These are phyloP conservation scores for Wickerhamiella sorbophila DNA, from an alignment of 805 yeast species.

Conservation along the genomic window DNA sequence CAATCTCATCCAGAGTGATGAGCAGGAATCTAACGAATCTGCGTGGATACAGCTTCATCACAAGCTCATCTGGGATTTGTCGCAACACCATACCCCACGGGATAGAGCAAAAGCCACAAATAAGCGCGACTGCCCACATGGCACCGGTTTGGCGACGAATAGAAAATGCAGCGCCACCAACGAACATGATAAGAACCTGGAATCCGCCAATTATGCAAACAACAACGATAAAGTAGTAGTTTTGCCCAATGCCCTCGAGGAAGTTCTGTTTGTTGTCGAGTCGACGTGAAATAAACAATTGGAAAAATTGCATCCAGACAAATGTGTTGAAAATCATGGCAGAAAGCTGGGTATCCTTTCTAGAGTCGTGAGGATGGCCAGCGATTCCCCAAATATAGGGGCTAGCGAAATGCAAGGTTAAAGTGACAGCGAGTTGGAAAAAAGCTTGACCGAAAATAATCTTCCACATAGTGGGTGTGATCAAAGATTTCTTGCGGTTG, in stretches of 20 bases:
- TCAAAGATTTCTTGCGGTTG: slow-evolving; percentile 64
- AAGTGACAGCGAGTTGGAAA: slow-evolving; percentile 67
- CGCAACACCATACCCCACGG: slow-evolving; percentile 72
- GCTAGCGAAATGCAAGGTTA: slow-evolving; percentile 72
- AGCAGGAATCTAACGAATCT: slow-evolving; percentile 30
- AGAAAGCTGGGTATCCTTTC: slow-evolving; percentile 44
- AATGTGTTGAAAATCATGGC: slow-evolving; percentile 90
- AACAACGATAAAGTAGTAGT: slow-evolving; percentile 67
- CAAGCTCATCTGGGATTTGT: slow-evolving; percentile 71
- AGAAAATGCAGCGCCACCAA: slow-evolving; percentile 93
- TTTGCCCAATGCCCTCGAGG: slow-evolving; percentile 66
- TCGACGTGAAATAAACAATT: slow-evolving; percentile 78
- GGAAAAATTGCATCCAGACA: slow-evolving; percentile 96
- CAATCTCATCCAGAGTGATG: slow-evolving; percentile 11
- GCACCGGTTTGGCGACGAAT: slow-evolving; percentile 64
- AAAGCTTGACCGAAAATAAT: slow-evolving; percentile 85
- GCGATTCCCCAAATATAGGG: slow-evolving; percentile 33
- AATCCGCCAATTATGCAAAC: slow-evolving; percentile 62
- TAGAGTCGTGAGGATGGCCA: slow-evolving; percentile 22
- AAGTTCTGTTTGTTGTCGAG: slow-evolving; percentile 76
- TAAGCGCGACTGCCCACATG: slow-evolving; percentile 80
- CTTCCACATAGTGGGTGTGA: slow-evolving; percentile 92
- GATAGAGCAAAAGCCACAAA: slow-evolving; percentile 66
- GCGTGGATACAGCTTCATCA: slow-evolving; percentile 49
- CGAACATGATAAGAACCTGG: slow-evolving; percentile 85